A percentile compares a stretch with the other conserved stretches of the same genome.
These are phyloP conservation scores for Gomphus bonarii DNA, from an alignment of 1,284 basidiomycete species.

Conservation along the genomic window DNA sequence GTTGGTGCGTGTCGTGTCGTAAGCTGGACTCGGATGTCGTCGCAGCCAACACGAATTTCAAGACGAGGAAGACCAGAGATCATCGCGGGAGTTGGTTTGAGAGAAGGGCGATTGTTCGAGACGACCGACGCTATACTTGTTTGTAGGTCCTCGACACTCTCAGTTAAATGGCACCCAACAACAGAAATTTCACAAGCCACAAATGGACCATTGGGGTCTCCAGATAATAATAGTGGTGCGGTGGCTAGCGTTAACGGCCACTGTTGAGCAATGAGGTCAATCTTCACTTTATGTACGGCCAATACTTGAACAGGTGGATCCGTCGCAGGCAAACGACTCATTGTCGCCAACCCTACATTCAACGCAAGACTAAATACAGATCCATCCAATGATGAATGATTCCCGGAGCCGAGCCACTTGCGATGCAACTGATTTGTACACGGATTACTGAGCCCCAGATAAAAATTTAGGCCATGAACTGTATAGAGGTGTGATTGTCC, in stretches of 20 bases:
- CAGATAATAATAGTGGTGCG: slow-evolving; percentile 38
- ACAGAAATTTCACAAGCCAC: slow-evolving; percentile 41
- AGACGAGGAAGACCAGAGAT: background rate
- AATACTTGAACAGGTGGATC: background rate
- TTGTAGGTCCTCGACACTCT: slow-evolving; percentile 31
- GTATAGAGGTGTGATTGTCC: slow-evolving; percentile 12
- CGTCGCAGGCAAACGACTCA: background rate
- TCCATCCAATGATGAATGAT: background rate
- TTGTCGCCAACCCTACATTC: background rate
- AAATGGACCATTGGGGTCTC: slow-evolving; percentile 50
- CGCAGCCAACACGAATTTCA: background rate
- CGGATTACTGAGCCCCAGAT: slow-evolving; percentile 32
- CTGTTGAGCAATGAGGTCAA: slow-evolving; percentile 40
- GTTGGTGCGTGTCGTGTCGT: background rate
- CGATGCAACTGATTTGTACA: slow-evolving; percentile 34
- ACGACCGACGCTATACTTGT: background rate
- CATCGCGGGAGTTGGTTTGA: background rate
- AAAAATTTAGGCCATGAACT: slow-evolving; percentile 13
- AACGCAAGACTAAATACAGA: background rate
- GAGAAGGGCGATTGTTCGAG: background rate
- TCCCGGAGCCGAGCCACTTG: slow-evolving; percentile 37
- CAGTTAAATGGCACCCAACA: slow-evolving; percentile 36
- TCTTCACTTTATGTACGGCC: slow-evolving; percentile 17
- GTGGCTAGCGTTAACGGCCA: slow-evolving; percentile 49
- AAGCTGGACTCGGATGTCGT: background rate